Conservation (phyloP, 805 yeast genomes). For the Candida mattraensis region DNA sequence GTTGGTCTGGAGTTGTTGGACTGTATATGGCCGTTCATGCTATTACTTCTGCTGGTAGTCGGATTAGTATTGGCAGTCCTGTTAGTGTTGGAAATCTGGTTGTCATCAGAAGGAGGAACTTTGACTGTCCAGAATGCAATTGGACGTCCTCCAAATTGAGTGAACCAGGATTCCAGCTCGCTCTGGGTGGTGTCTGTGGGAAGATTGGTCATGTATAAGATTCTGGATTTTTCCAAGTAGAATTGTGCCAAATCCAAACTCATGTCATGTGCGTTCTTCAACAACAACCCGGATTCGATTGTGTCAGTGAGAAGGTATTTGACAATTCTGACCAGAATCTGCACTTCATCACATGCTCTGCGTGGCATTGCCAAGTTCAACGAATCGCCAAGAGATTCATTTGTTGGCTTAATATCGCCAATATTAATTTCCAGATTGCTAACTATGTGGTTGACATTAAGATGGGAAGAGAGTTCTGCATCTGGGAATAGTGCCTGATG, state of each 20-base stretch:
- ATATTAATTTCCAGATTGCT: conserved; percentile 23
- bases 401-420: conserved; percentile 18
- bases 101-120: conserved; percentile 39
- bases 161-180: conserved; percentile 88
- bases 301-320: too few relatives aligned
- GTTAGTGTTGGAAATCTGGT: conserved; percentile 2
- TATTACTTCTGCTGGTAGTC: conserved; percentile 17
- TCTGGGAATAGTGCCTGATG: conserved; percentile 60
- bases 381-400: conserved; percentile 10
- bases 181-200: conserved; percentile 87
- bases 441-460: conserved; percentile 22
- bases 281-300: conserved; percentile 47
- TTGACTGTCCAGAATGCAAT: conserved; percentile 87
- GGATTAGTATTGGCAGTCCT: conserved; percentile 8
- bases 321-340: conserved; percentile 44
- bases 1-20: conserved; percentile 45
- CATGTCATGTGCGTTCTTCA: conserved; percentile 53
- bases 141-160: conserved; percentile 83
- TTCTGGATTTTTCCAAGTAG: conserved; percentile 68
- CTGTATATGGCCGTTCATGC: conserved; percentile 10
- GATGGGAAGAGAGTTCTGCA: conserved; percentile 25
- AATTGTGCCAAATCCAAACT: conserved; percentile 71
- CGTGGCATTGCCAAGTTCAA: conserved; percentile 33
- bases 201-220: conserved; percentile 75
- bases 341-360: conserved; percentile 48